Evolutionary conservation across 352 stramenopile species (phyloP), one percentile per base, ranked within the genome.

Genomic region (Pilasporangium apinafurcum): DNA sequence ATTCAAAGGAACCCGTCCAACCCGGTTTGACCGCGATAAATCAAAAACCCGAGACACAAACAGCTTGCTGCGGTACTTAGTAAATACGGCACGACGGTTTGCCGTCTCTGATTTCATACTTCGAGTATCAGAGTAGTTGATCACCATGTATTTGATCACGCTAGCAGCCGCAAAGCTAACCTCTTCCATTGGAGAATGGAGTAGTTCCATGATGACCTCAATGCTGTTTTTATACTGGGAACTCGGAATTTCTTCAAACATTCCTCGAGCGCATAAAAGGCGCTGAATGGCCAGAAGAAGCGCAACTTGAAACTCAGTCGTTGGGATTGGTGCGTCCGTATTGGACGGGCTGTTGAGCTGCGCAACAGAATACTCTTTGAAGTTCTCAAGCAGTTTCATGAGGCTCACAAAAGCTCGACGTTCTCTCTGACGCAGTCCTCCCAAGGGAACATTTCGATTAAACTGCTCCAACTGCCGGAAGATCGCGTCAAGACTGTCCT

Each of bases 61-160:
- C 31, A 89, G 55, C n/a, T 66, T 69, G 32, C 74, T 69, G 51
- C 89, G 82, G 37, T 90, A 86, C 50, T 90, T 89, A 1, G 82
- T 85, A 40, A 94, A 94, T 20, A 92, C 77, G 21, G 79, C 70
- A 28, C 78, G 76, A 16, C 82, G 79, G 48, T 94, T 94, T 31
- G 80, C 72, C 9, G 76, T 83, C 48, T 94, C 82, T 2, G 80
- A 87, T 49, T 90, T 94, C 46, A 92, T 69, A 34, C 78, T 94
- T 26, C 74, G 63, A 17, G 80, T 88, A 48, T 88, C 77, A n/a
- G 82, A 91, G 59, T 92, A 94, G 53, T 94, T 94, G 48, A 94
- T 73, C 33, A 90, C 79, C 82, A 94, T 92, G 46, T 88, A 91
- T 64, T 92, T 91, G 55, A 94, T 73, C 39, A 90, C 82, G 26